Conservation (phyloP, 257 asterid species). For the Sherardia arvensis region DNA sequence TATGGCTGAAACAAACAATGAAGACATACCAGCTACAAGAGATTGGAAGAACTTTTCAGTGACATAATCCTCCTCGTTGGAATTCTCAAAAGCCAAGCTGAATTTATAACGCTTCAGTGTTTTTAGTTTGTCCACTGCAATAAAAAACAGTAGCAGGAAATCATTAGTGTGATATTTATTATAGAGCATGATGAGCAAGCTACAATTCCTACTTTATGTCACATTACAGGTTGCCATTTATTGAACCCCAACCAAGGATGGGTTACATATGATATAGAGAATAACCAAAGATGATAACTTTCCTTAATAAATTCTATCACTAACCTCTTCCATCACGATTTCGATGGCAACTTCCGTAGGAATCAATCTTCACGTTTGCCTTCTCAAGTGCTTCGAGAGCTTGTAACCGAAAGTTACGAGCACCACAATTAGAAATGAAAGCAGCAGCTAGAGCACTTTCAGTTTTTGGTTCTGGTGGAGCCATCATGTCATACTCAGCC, state of each 20-base stretch:
- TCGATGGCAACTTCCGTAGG: slow-evolving; percentile 86
- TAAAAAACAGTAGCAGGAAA: slow-evolving; percentile 8
- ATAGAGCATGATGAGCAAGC: background rate
- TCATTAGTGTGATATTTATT: background rate
- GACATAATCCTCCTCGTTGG: slow-evolving; percentile 95
- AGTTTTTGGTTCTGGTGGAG: slow-evolving; percentile 77
- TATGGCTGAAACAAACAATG: background rate
- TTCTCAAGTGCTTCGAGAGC: slow-evolving; percentile 80
- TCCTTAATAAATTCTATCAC: background rate
- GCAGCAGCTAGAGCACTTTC: slow-evolving; percentile 85
- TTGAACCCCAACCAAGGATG: background rate
- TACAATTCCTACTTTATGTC: background rate
- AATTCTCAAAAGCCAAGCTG: slow-evolving; percentile 97
- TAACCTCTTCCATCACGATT: slow-evolving; percentile 77
- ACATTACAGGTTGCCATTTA: background rate
- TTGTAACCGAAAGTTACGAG: slow-evolving; percentile 83
- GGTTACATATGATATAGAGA: background rate
- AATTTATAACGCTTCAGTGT: slow-evolving; percentile 70
- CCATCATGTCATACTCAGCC: slow-evolving; percentile 97
- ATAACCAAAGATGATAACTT: background rate
- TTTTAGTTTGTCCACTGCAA: slow-evolving; percentile 85
- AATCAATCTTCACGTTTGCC: slow-evolving; percentile 62
- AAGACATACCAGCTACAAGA: slow-evolving; percentile 79
- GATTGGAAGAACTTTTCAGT: slow-evolving; percentile 94
- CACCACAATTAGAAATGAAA: slow-evolving; percentile 91